Percentiles rank a stretch among this genome's conserved stretches.
These are phyloP conservation scores for Elongisporangium prolatum DNA, from an alignment of 352 stramenopile species.

Conservation along the genomic window DNA sequence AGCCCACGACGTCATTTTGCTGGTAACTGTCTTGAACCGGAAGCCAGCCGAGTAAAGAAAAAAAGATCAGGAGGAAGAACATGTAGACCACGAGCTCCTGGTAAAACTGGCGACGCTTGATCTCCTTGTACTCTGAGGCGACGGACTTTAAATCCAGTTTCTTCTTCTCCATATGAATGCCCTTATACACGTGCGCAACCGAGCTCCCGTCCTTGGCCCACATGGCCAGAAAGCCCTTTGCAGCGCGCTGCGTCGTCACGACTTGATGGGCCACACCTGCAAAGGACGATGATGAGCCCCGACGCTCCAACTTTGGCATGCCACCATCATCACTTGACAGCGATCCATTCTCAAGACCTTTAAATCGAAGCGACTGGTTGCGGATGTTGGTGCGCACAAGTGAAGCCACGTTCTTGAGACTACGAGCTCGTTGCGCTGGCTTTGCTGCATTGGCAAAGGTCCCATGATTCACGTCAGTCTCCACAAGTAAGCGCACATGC, in stretches of 20 bases:
- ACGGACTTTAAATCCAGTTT: conserved; percentile 77
- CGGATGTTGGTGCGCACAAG: conserved; percentile 59
- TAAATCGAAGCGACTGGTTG: conserved; percentile 16
- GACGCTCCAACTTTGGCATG: background rate
- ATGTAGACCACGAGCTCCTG: conserved; percentile 85
- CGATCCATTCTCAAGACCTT: conserved; percentile 2
- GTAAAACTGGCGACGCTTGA: conserved; percentile 86
- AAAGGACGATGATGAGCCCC: conserved; percentile 41
- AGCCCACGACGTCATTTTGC: conserved; percentile 80
- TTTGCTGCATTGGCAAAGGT: conserved; percentile 13
- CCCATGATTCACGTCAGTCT: background rate
- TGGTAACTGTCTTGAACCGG: conserved; percentile 80
- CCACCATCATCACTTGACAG: conserved; percentile 4
- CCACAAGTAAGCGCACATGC: background rate
- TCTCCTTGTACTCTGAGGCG: conserved; percentile 82
- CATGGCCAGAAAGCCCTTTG: conserved; percentile 70
- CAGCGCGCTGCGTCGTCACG: conserved; percentile 63
- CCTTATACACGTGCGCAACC: conserved; percentile 63
- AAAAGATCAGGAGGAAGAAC: conserved; percentile 72
- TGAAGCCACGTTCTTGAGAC: conserved; percentile 59
- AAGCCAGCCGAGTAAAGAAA: conserved; percentile 72
- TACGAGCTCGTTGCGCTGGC: conserved; percentile 19
- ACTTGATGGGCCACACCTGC: conserved; percentile 72
- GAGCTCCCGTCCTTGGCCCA: conserved; percentile 48
- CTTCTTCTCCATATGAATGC: conserved; percentile 89